A percentile compares a stretch with the other conserved stretches of the same genome.
phyloP scores from a whole-genome alignment of 768 basidiomycete genomes.

The Agrocybe pediades region DNA sequence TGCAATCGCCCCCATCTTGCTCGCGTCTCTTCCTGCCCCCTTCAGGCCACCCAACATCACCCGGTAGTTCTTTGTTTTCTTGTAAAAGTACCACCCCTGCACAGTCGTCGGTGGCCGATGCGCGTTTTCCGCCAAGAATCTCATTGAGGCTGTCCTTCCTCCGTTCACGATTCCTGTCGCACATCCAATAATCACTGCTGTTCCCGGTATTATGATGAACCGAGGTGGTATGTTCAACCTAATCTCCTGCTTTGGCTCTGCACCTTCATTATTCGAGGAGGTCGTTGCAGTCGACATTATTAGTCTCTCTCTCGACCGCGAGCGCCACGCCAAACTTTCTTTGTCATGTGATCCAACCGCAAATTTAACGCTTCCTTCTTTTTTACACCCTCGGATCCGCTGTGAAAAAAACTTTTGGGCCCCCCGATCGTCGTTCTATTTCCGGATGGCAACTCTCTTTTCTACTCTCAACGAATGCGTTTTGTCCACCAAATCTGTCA shows the following conservation, averaged over 20 bases:
- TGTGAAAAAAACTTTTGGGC: too few relatives aligned
- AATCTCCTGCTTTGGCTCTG: too few relatives aligned
- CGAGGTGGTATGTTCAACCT: constrained; percentile 54
- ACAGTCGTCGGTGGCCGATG: constrained; percentile 85
- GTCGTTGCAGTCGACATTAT: constrained; percentile 13
- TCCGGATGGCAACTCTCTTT: too few relatives aligned
- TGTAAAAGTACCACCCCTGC: constrained; percentile 94
- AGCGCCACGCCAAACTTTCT: background rate
- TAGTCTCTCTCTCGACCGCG: background rate
- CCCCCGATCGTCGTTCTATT: too few relatives aligned
- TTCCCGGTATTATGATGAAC: constrained; percentile 60
- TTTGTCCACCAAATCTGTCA: too few relatives aligned
- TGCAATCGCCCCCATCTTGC: constrained; percentile 43
- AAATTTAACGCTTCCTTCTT: background rate
- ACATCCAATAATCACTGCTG: constrained; percentile 62
- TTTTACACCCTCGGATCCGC: background rate
- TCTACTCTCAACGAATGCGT: too few relatives aligned
- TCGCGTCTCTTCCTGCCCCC: constrained; percentile 61
- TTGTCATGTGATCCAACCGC: constrained; percentile 1
- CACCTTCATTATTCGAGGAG: too few relatives aligned
- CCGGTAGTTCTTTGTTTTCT: constrained; percentile 93
- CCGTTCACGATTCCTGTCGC: constrained; percentile 75
- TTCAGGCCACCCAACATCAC: constrained; percentile 74
- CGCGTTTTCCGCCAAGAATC: constrained; percentile 91
- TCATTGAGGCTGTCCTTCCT: constrained; percentile 68